These are phyloP conservation scores for Cystobasidium slooffiae DNA, from an alignment of 1,284 basidiomycete genomes.

Conservation along the genomic window DNA sequence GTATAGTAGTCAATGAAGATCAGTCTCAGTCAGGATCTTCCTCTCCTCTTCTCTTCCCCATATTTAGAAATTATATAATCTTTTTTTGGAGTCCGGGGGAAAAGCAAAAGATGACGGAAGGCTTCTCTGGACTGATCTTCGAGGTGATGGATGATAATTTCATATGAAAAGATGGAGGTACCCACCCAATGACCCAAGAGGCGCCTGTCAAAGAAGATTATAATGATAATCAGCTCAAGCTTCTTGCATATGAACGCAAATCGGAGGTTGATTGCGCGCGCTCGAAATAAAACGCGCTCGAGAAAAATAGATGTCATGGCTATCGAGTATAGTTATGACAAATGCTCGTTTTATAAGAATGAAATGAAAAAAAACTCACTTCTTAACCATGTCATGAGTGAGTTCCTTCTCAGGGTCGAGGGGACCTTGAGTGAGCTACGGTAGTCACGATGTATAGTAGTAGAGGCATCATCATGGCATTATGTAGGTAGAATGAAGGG, in stretches of 20 bases:
- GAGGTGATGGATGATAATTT: neutral
- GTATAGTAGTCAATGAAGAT: no score
- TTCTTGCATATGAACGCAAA: neutral
- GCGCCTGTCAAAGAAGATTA: slow-evolving; percentile 68
- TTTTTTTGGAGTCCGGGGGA: neutral
- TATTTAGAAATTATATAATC: no score
- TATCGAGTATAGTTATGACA: no score
- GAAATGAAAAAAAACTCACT: slow-evolving; percentile 27
- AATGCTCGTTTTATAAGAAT: no score
- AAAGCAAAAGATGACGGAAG: neutral
- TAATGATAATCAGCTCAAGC: neutral
- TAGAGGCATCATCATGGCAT: neutral
- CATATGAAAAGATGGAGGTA: slow-evolving; percentile 64
- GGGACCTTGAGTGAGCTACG: slow-evolving; percentile 38
- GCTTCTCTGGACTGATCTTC: neutral
- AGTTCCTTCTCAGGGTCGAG: slow-evolving; percentile 48
- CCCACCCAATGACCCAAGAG: slow-evolving; percentile 68
- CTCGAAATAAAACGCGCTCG: no score
- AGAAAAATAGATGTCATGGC: no score
- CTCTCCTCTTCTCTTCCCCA: no score
- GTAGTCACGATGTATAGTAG: neutral
- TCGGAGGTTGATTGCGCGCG: no score
- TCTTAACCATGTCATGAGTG: slow-evolving; percentile 51
- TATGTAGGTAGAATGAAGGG: neutral
- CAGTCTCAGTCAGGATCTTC: no score